A percentile compares a stretch with the other conserved stretches of the same genome.
Conservation (phyloP, 192 early-diverging fungal species). For the Helicostylum pulchrum region DNA sequence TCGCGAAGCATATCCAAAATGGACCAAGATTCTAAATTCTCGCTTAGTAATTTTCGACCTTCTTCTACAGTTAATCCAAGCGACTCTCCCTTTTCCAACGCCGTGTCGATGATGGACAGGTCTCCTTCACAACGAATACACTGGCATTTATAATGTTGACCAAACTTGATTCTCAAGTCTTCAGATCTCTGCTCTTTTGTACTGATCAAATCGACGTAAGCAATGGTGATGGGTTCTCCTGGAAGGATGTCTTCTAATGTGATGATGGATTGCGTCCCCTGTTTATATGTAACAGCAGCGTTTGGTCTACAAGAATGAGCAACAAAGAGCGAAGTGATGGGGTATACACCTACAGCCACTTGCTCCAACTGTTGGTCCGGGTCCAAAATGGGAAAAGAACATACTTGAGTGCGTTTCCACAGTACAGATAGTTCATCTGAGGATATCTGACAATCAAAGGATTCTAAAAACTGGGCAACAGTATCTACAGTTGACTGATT, state of each 20-base stretch:
- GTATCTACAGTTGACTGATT: neutral
- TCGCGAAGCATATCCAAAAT: slow-evolving; percentile 15
- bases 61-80: neutral
- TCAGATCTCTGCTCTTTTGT: slow-evolving; percentile 20
- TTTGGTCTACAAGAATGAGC: slow-evolving; percentile 65
- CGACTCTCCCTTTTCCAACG: slow-evolving; percentile 13
- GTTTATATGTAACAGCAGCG: slow-evolving; percentile 53
- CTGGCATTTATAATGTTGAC: slow-evolving; percentile 19
- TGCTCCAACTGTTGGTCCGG: slow-evolving; percentile 15
- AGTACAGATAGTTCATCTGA: slow-evolving; percentile 12
- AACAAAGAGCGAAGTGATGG: slow-evolving; percentile 60
- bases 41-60: neutral
- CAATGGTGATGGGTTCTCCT: slow-evolving; percentile 52
- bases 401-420: slow-evolving; percentile 6
- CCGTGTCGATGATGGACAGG: slow-evolving; percentile 5
- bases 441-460: slow-evolving; percentile 21
- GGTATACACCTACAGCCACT: slow-evolving; percentile 29
- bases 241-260: slow-evolving; percentile 49
- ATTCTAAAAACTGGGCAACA: slow-evolving; percentile 6
- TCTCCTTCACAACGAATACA: slow-evolving; percentile 16
- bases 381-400: slow-evolving; percentile 24
- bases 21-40: neutral
- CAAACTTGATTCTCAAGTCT: slow-evolving; percentile 14
- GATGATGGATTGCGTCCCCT: slow-evolving; percentile 44
- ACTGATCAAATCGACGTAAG: slow-evolving; percentile 57